These are phyloP conservation scores for Penicillium concentricum DNA, from an alignment of 2,329 filamentous ascomycete genomes.

Conservation along the genomic window DNA sequence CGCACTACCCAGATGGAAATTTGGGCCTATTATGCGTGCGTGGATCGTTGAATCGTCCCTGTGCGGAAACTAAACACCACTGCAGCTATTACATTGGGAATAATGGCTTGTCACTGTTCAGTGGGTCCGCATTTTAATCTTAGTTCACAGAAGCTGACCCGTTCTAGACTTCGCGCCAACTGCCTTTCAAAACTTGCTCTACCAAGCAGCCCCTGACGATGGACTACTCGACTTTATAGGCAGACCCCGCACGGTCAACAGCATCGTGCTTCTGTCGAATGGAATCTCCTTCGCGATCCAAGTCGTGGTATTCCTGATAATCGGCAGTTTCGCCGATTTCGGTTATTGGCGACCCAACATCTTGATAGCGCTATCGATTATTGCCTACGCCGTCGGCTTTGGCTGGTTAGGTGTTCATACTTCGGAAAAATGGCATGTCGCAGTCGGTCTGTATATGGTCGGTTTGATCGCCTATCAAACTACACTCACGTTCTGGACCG, in stretches of 20 bases:
- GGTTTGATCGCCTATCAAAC: conserved; percentile 67
- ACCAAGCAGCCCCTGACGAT: conserved; percentile 57
- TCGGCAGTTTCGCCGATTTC: conserved; percentile 59
- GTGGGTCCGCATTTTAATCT: conserved; percentile 21
- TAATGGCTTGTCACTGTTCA: conserved; percentile 63
- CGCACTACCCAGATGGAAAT: conserved; percentile 56
- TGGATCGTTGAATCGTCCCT: conserved; percentile 12
- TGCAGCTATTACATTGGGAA: conserved; percentile 64
- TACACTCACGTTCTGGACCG: conserved; percentile 67
- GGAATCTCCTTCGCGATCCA: conserved; percentile 69
- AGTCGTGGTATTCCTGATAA: conserved; percentile 51
- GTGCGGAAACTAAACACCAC: conserved; percentile 21
- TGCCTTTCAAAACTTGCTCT: conserved; percentile 64
- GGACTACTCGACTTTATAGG: conserved; percentile 58
- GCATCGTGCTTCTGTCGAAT: conserved; percentile 64
- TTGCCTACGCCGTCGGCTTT: conserved; percentile 65
- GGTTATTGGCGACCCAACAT: conserved; percentile 64
- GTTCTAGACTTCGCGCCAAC: conserved; percentile 58
- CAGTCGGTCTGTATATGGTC: conserved; percentile 63
- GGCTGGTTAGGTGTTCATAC: conserved; percentile 66
- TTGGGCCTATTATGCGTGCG: conserved; percentile 56
- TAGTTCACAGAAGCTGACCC: neutral
- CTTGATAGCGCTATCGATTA: conserved; percentile 58
- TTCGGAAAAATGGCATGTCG: conserved; percentile 59
- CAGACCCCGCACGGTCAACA: conserved; percentile 59